Base-by-base conservation (phyloP, 2,329 filamentous ascomycete species). In the Fusarium hostae region DNA sequence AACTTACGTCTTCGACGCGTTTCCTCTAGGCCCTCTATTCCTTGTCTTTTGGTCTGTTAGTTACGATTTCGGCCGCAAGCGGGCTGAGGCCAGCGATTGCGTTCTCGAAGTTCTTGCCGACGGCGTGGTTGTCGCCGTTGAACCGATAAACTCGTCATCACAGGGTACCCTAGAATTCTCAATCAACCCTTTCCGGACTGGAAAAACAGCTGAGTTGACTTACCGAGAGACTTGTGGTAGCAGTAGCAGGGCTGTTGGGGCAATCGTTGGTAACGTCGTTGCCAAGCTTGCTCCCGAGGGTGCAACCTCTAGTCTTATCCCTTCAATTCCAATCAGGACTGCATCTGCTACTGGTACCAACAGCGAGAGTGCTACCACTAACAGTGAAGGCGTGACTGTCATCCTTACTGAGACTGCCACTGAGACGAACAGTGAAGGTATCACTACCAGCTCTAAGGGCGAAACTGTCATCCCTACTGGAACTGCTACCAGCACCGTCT, bases 371-470 rank as follows among this genome's bases (percentile, higher is more conserved):
- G 24, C 35, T 2, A 28, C 45, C 5, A 63, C 60, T n/a, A 63
- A 63, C 45, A 54, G 44, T 3, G 26, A 63, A 1, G 45, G 57
- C 7, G 57, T 54, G 15, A 62, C 57, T 5, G 4, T 63, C n/a
- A 5, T 26, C 22, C 47, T 81, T 11, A 84, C 81, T 2, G 82
- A 77, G 10, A 39, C 20, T 4, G 11, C 28, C 10, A 39, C 59
- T 15, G 18, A n/a, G 9, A 20, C 40, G 41, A 40, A 39, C 34
- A 32, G 34, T 13, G 52, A 62, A 3, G 30, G 43, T 3, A 37
- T 30, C 1, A n/a, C 44, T 1, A 63, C 60, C 10, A 63, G 51
- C 44, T 52, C 56, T 3, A 44, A 62, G 3, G 45, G 57, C 1
- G 61, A 63, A 22, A 54, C 61, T 5, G 1, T 62, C 30, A 18